Evolutionary conservation across 2,329 filamentous ascomycete species (phyloP).

Genomic region (Xenoacremonium recifei): DNA sequence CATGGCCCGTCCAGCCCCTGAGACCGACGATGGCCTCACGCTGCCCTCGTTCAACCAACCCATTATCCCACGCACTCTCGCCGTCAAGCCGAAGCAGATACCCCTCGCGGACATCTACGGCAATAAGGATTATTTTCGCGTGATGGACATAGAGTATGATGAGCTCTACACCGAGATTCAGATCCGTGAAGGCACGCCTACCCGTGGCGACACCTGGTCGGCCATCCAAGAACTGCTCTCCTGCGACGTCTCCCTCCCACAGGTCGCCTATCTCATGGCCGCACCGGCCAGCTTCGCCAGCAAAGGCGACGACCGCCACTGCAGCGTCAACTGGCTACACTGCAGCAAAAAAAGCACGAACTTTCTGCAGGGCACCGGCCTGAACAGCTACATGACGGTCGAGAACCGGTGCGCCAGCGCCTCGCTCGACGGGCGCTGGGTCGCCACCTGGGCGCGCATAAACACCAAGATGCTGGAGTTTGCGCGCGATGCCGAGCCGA

Average conservation of each 20-base stretch:
- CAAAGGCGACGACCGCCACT: slow-evolving; percentile 19
- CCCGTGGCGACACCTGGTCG: slow-evolving; percentile 19
- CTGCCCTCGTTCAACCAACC: background rate
- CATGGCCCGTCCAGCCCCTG: background rate
- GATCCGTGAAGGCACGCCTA: background rate
- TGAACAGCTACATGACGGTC: slow-evolving; percentile 20
- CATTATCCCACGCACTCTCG: no score
- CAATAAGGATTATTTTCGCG: background rate
- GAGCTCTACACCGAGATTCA: background rate
- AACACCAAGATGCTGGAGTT: slow-evolving; percentile 30
- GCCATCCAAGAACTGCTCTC: slow-evolving; percentile 23
- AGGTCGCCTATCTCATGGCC: slow-evolving; percentile 18
- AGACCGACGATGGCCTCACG: background rate
- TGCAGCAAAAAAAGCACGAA: slow-evolving; percentile 10
- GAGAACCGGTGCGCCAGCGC: slow-evolving; percentile 38
- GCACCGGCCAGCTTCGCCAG: background rate
- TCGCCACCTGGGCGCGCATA: slow-evolving; percentile 32
- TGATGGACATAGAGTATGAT: background rate
- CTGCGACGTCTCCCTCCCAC: slow-evolving; percentile 20
- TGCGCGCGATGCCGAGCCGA: slow-evolving; percentile 25
- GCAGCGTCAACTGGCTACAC: slow-evolving; percentile 19
- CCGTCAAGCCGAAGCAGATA: background rate
- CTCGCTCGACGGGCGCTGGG: slow-evolving; percentile 32
- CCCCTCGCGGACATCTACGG: background rate
- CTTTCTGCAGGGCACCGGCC: background rate